Evolutionary conservation across 371 early-diverging fungal genomes (phyloP), one percentile per base, ranked within the genome.

Genomic region (Funneliformis caledonium): DNA sequence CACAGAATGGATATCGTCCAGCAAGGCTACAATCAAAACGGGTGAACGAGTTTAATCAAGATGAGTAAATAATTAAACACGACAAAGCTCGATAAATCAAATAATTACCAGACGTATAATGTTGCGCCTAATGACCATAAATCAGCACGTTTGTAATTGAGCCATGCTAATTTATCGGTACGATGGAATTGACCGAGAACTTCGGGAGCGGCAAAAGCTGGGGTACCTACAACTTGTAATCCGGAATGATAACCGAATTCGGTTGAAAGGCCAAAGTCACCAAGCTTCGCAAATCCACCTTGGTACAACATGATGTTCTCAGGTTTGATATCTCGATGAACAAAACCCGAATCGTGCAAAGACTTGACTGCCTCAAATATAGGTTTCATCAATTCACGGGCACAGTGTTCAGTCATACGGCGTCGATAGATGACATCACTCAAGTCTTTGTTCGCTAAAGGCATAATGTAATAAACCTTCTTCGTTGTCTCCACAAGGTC

Each of bases 101-200:
- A 48, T n/a, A 26, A 26, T 72, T 50, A 72, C 72, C 72, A 72
- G 31, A 72, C 72, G 26, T 76, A 76, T 47, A 76, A 62, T 43
- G 76, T 76, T 0, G 76, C 76, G 1, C 76, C 76, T 12, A 76
- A 64, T 47, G 76, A 76, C 76, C 76, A 76, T 33, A 76, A 16
- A 61, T 76, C 76, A 62, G 76, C 76, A 22, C 76, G 76, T 59
- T 76, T 76, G 47, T 76, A 76, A 76, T 76, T 76, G n/a, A 76
- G 47, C 76, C 76, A 76, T 43, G 64, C 76, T 9, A 47, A 60
- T 45, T 60, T 64, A 10, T 76, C 62, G 12, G 76, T 76, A 31
- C 62, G 60, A 60, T 62, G 64, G 26, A 76, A 76, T 64, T 76
- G 76, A 47, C 76, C 76, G 16, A 76, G 62, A 43, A 76, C 62